These are phyloP conservation scores for Talaromyces pinophilus DNA, from an alignment of 2,329 filamentous ascomycete species.

Conservation along the genomic window DNA sequence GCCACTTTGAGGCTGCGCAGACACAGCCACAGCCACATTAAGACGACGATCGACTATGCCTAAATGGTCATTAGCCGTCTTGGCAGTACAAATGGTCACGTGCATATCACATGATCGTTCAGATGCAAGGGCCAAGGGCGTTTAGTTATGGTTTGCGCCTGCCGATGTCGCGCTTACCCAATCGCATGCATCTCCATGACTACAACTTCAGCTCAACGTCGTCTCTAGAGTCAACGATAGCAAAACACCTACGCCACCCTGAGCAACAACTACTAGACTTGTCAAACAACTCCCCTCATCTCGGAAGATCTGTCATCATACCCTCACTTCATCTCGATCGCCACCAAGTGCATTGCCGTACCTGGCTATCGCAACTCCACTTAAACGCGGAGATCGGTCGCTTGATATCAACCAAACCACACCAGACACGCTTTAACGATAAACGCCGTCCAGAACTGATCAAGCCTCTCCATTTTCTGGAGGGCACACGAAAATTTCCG, in stretches of 20 bases:
- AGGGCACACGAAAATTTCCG: constrained; percentile 33
- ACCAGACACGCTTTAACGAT: constrained; percentile 13
- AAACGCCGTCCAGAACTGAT: not conserved
- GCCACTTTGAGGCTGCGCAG: constrained; percentile 13
- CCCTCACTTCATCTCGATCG: constrained; percentile 11
- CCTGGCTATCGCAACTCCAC: constrained; percentile 20
- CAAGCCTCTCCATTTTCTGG: constrained; percentile 34
- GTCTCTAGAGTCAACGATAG: not conserved
- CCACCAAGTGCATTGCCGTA: constrained; percentile 3
- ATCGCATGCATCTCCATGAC: constrained; percentile 9
- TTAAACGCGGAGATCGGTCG: constrained; percentile 20
- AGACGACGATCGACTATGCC: not conserved
- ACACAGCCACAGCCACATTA: constrained; percentile 19
- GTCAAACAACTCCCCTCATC: not conserved
- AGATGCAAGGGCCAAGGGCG: constrained; percentile 4
- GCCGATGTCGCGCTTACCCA: constrained; percentile 23
- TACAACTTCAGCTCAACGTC: constrained; percentile 10
- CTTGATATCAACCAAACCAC: constrained; percentile 1
- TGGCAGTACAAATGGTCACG: not conserved
- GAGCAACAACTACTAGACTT: not conserved
- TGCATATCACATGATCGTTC: not conserved
- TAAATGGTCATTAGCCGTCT: not conserved
- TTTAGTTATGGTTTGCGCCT: constrained; percentile 16
- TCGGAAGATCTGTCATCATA: not conserved
- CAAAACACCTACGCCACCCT: not conserved